phyloP scores from a whole-genome alignment of 495 filamentous ascomycete genomes.

The Aspergillus homomorphus region DNA sequence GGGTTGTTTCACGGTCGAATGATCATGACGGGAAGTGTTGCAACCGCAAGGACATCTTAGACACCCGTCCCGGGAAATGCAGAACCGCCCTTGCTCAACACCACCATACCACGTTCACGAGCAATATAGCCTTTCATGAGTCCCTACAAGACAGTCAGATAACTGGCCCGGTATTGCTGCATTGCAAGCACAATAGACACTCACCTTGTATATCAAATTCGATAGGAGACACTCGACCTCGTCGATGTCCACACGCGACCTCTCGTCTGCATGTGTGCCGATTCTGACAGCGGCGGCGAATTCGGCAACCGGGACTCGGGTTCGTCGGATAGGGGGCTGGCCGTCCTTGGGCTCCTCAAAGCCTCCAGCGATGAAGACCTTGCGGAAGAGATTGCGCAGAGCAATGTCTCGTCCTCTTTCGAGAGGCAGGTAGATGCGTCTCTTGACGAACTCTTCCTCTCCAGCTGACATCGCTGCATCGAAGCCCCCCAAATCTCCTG shows the following conservation, averaged over 20 bases:
- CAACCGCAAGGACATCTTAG: constrained; percentile 35
- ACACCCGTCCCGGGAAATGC: constrained; percentile 96
- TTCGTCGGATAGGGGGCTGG: constrained; percentile 60
- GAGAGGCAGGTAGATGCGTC: constrained; percentile 92
- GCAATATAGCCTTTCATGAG: constrained; percentile 98
- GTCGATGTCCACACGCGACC: constrained; percentile 72
- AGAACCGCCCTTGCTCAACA: constrained; percentile 76
- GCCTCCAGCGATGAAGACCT: constrained; percentile 79
- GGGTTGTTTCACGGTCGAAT: background rate
- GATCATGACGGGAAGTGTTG: background rate
- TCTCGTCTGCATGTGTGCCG: constrained; percentile 49
- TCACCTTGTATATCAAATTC: constrained; percentile 94
- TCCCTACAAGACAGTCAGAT: constrained; percentile 50
- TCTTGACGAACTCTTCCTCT: constrained; percentile 85
- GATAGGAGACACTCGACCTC: constrained; percentile 94
- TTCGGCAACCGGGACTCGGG: constrained; percentile 74
- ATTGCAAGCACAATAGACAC: constrained; percentile 15
- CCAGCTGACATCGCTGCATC: constrained; percentile 75
- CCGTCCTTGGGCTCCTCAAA: constrained; percentile 71
- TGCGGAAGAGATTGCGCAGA: constrained; percentile 82
- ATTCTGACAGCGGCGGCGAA: constrained; percentile 67
- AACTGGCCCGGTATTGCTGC: background rate
- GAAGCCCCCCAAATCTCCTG: constrained; percentile 78
- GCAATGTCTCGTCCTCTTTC: constrained; percentile 90
- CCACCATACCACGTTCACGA: constrained; percentile 81